A percentile compares a stretch with the other conserved stretches of the same genome.
Evolutionary conservation across 75 land plant species (phyloP).

Genomic region (Pinus tabuliformis): DNA sequence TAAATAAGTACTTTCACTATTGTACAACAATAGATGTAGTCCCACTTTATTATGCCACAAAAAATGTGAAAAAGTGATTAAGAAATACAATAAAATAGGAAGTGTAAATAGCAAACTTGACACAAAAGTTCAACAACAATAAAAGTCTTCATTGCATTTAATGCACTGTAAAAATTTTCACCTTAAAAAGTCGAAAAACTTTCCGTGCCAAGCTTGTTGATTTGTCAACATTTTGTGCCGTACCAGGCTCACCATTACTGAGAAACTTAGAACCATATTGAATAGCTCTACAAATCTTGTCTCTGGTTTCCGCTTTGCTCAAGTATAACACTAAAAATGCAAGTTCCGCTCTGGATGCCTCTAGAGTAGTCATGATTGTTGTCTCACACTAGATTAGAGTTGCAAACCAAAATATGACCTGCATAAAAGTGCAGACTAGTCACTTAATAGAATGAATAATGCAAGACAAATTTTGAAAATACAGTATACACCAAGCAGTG

Average conservation of each 20-base stretch:
- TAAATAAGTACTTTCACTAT: background rate
- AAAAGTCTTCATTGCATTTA: background rate
- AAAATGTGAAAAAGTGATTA: background rate
- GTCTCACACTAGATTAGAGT: background rate
- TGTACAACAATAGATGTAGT: background rate
- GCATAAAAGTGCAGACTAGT: too few species aligned
- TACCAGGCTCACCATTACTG: conserved; percentile 91
- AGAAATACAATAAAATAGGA: background rate
- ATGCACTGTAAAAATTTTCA: conserved; percentile 13
- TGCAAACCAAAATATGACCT: too few species aligned
- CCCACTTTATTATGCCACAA: too few species aligned
- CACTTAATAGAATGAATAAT: too few species aligned
- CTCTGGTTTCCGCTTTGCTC: conserved; percentile 96
- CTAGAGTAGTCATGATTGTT: conserved; percentile 59
- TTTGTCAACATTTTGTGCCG: conserved; percentile 92
- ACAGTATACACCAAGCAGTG: too few species aligned
- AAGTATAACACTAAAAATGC: conserved; percentile 74
- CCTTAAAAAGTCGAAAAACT: conserved; percentile 96
- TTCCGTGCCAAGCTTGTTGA: conserved; percentile 91
- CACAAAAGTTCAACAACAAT: background rate
- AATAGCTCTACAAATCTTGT: conserved; percentile 96
- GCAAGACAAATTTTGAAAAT: too few species aligned
- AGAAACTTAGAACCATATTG: conserved; percentile 97
- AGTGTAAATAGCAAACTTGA: conserved; percentile 1
- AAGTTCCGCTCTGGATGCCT: conserved; percentile 82